Percentiles rank a stretch among this genome's conserved stretches.
phyloP scores from a whole-genome alignment of 2,329 filamentous ascomycete species.

The Epichloe scottii region DNA sequence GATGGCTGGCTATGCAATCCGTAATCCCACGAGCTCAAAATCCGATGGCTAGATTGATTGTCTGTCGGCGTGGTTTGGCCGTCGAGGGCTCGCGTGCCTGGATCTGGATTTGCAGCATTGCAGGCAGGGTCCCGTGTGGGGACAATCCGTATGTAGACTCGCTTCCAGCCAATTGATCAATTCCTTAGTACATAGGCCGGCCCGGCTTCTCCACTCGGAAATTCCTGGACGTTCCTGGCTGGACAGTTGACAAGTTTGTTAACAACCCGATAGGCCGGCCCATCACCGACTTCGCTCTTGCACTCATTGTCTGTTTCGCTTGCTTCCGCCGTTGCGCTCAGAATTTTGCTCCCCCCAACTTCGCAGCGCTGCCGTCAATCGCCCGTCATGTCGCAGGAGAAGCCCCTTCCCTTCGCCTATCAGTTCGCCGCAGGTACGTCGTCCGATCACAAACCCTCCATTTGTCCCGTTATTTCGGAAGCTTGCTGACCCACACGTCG shows the following conservation, averaged over 20 bases:
- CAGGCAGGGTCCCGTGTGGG: not conserved
- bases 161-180: too few relatives aligned
- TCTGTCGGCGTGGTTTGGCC: too few relatives aligned
- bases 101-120: too few relatives aligned
- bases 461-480: not conserved
- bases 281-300: constrained; percentile 3
- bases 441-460: constrained; percentile 9
- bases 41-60: too few relatives aligned
- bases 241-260: too few relatives aligned
- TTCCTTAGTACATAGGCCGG: too few relatives aligned
- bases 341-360: not conserved
- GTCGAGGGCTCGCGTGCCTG: too few relatives aligned
- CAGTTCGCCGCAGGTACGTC: constrained; percentile 80
- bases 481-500: constrained; percentile 6
- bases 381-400: constrained; percentile 48
- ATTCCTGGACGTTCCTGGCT: not conserved
- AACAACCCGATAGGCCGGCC: too few relatives aligned
- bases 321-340: not conserved
- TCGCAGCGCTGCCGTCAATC: constrained; percentile 11
- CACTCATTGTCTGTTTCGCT: not conserved
- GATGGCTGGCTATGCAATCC: too few relatives aligned
- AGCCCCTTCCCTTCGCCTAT: constrained; percentile 84
- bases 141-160: too few relatives aligned
- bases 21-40: too few relatives aligned
- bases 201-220: constrained; percentile 1